Conservation (phyloP, 306 rosid species). For the Cucurbita moschata region DNA sequence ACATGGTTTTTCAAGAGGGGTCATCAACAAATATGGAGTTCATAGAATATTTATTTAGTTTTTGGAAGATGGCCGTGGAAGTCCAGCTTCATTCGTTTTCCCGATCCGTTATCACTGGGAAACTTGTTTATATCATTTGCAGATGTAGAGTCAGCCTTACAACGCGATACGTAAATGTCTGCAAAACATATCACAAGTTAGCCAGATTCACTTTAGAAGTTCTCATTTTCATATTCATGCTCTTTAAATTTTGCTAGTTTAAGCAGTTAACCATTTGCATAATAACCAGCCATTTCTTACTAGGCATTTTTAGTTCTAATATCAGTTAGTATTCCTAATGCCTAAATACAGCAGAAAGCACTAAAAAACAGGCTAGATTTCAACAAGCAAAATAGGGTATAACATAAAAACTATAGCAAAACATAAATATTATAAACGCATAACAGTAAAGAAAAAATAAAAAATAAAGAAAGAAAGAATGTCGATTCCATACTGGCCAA, state of each 20-base stretch:
- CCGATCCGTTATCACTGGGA: constrained; percentile 48
- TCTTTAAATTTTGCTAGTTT: not conserved
- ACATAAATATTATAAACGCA: not conserved
- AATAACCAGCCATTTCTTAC: not conserved
- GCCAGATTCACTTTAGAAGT: not conserved
- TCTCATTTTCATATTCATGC: not conserved
- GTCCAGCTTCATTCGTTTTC: constrained; percentile 75
- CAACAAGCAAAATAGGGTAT: not conserved
- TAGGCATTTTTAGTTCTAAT: not conserved
- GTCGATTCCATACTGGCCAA: constrained; percentile 56
- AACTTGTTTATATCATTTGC: constrained; percentile 40
- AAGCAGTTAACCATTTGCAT: not conserved
- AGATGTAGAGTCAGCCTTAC: constrained; percentile 49
- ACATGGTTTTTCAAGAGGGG: constrained; percentile 20
- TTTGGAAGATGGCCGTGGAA: constrained; percentile 70
- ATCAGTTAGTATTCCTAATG: not conserved
- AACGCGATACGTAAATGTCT: constrained; percentile 59
- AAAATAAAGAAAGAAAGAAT: not conserved
- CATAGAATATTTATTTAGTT: constrained; percentile 64
- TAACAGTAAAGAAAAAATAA: constrained; percentile 5
- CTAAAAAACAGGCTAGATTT: not conserved
- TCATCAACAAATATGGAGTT: constrained; percentile 9
- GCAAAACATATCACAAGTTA: constrained; percentile 14
- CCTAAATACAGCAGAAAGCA: not conserved
- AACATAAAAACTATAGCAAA: not conserved